Evolutionary conservation across 805 yeast genomes (phyloP).

Genomic region (Spathaspora hagerdaliae): DNA sequence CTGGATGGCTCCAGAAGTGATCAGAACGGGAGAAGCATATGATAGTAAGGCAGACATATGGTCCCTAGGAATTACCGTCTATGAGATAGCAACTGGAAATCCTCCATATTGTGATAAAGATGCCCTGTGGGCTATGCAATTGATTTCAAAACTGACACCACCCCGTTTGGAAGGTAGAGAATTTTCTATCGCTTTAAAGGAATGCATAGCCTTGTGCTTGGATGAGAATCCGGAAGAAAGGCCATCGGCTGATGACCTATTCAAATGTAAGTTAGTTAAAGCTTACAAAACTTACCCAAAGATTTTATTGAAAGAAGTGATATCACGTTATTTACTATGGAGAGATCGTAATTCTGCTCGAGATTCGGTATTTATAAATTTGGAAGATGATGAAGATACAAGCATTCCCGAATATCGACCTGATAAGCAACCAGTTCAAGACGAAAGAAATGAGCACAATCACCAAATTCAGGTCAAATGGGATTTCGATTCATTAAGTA

Average conservation of each 20-base stretch:
- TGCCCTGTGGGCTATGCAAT: conserved; percentile 89
- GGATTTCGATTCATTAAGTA: conserved; percentile 85
- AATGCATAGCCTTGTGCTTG: conserved; percentile 83
- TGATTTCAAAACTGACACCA: conserved; percentile 90
- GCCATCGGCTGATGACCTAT: conserved; percentile 73
- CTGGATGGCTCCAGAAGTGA: conserved; percentile 99
- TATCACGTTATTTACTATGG: conserved; percentile 69
- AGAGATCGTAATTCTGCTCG: conserved; percentile 57
- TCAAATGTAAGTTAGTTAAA: conserved; percentile 69
- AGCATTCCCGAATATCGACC: background rate
- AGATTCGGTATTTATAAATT: conserved; percentile 40
- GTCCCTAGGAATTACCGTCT: conserved; percentile 93
- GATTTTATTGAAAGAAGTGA: conserved; percentile 61
- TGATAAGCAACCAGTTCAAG: conserved; percentile 8
- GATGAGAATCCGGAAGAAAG: conserved; percentile 93
- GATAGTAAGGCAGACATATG: conserved; percentile 94
- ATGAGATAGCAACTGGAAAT: conserved; percentile 93
- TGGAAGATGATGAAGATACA: conserved; percentile 17
- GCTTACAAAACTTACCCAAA: conserved; percentile 60
- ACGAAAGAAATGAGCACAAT: conserved; percentile 3
- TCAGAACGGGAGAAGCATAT: conserved; percentile 83
- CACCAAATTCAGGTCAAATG: conserved; percentile 55
- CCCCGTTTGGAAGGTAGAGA: conserved; percentile 91
- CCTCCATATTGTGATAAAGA: conserved; percentile 97
- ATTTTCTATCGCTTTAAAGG: conserved; percentile 72